These are phyloP conservation scores for Phycomyces nitens DNA, from an alignment of 192 early-diverging fungal genomes.

Conservation along the genomic window DNA sequence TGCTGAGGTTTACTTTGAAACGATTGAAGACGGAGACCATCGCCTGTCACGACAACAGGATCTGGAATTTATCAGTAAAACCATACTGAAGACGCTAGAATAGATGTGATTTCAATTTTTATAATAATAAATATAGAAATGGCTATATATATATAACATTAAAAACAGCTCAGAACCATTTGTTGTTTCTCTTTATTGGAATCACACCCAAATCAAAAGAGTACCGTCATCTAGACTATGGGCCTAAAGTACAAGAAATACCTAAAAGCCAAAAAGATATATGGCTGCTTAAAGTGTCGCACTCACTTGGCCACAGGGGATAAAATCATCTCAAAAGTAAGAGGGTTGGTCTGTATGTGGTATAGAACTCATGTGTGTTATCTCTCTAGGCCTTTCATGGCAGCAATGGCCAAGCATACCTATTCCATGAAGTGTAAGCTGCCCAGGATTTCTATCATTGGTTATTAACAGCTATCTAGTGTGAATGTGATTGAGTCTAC, in stretches of 20 bases:
- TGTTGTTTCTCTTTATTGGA: not conserved
- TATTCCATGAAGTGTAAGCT: constrained; percentile 59
- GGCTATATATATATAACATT: too few relatives aligned
- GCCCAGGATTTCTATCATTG: not conserved
- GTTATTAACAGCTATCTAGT: not conserved
- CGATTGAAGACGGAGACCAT: constrained; percentile 34
- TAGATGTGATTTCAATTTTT: too few relatives aligned
- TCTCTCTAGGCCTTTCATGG: constrained; percentile 54
- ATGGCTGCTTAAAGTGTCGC: constrained; percentile 45
- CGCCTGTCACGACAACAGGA: constrained; percentile 28
- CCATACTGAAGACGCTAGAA: constrained; percentile 5
- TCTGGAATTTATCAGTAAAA: constrained; percentile 5
- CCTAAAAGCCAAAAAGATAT: constrained; percentile 34
- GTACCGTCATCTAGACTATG: constrained; percentile 21
- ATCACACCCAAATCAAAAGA: not conserved
- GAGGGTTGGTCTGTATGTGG: too few relatives aligned
- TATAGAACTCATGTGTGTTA: not conserved
- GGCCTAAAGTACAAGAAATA: constrained; percentile 49
- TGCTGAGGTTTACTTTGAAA: constrained; percentile 2
- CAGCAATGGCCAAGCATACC: constrained; percentile 60
- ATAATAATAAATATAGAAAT: too few relatives aligned
- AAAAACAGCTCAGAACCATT: too few relatives aligned
- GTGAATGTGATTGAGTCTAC: not conserved
- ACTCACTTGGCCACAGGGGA: constrained; percentile 50
- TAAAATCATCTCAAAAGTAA: constrained; percentile 49